Conservation (phyloP, 2,329 filamentous ascomycete species). For the Cladorrhinum sp. region DNA sequence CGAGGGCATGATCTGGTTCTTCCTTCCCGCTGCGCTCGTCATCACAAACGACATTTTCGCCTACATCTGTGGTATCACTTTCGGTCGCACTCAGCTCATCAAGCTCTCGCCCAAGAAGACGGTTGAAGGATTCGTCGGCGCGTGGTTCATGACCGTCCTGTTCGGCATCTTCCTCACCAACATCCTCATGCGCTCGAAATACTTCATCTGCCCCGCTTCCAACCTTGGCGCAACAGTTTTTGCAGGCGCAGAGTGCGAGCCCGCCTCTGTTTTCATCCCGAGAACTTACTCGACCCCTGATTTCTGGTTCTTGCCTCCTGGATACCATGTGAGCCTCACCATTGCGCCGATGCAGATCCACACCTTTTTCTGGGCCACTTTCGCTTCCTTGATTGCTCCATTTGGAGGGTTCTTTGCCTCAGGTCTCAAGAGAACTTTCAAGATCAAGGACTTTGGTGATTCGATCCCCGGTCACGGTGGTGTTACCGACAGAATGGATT, state of each 20-base stretch:
- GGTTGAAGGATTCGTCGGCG: slow-evolving; percentile 93
- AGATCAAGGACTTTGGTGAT: slow-evolving; percentile 99
- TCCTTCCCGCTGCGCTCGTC: slow-evolving; percentile 88
- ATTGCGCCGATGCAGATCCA: slow-evolving; percentile 91
- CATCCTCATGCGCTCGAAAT: slow-evolving; percentile 83
- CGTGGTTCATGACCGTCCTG: slow-evolving; percentile 91
- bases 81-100: slow-evolving; percentile 94
- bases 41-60: slow-evolving; percentile 99
- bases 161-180: slow-evolving; percentile 81
- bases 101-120: slow-evolving; percentile 99
- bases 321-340: slow-evolving; percentile 60
- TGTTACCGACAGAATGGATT: slow-evolving; percentile 99
- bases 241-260: slow-evolving; percentile 82
- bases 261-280: slow-evolving; percentile 87
- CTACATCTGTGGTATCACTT: slow-evolving; percentile 95
- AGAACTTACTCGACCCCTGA: slow-evolving; percentile 70
- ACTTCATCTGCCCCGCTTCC: slow-evolving; percentile 97
- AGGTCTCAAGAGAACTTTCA: slow-evolving; percentile 96
- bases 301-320: slow-evolving; percentile 66
- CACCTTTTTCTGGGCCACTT: slow-evolving; percentile 83
- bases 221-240: slow-evolving; percentile 92
- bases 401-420: slow-evolving; percentile 99
- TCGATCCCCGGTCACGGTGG: slow-evolving; percentile 96
- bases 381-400: slow-evolving; percentile 92
- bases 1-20: slow-evolving; percentile 99